Base-by-base conservation (phyloP, 176 grass and related monocot species). In the Raddia guianensis region DNA sequence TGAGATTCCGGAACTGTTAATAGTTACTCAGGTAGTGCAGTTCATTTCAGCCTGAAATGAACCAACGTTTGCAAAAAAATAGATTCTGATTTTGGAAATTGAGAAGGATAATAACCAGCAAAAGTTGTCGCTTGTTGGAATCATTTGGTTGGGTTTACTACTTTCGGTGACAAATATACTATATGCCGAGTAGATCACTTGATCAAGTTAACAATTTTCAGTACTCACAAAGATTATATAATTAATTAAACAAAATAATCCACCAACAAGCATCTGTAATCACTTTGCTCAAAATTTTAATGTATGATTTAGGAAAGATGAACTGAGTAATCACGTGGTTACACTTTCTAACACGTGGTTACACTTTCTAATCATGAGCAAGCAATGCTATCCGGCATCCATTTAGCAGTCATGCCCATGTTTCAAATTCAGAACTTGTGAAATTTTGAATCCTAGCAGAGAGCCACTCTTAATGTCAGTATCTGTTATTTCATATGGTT, bases 41-140 rank as follows among this genome's bases (percentile, higher is more conserved):
- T 27, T 70, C 52, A 68, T 60, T 72, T 70, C 35, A 78, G 78
- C 10, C 43, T 60, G 15, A 68, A 81, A 59, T 2, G 13, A 77
- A 72, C 18, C 16, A 18, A 4, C 10, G 63, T 56, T 73, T 68
- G 19, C 37, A 44, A 64, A 19, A 18, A 62, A 69, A 4, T 52
- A 76, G 19, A 70, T 37, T 73, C 45, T 47, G 14, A 61, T 49
- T 21, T n/a, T 66, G 14, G 49, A 62, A 47, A 58, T n/a, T 81
- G 58, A 59, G 68, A 55, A 63, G 42, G 5, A 49, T 42, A 82
- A 54, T 15, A 42, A 73, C 33, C 52, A 63, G 51, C 48, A 59
- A 4, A 68, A 67, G 6, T 66, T 48, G 7, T 49, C 46, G 13
- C 19, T 50, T 1, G 8, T 35, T 46, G 51, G 15, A 51, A 82